Conservation (phyloP, 257 asterid genomes). For the Solanum chaucha region DNA sequence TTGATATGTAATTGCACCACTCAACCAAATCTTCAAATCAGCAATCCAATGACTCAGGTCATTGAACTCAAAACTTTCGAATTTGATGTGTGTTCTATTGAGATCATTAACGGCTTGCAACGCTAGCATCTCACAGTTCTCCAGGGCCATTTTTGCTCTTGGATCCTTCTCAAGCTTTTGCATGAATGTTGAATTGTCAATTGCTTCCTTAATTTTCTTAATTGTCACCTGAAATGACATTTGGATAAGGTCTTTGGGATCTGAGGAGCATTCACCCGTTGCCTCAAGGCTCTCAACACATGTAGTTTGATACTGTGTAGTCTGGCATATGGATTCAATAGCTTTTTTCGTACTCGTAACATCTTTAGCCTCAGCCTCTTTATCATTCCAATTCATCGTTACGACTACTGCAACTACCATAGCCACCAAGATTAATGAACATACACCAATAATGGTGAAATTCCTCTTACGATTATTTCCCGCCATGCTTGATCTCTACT, state of each 20-base stretch:
- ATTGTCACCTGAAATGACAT: conserved; percentile 40
- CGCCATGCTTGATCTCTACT: conserved; percentile 25
- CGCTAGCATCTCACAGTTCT: conserved; percentile 44
- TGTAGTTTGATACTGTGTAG: conserved; percentile 50
- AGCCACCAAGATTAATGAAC: conserved; percentile 41
- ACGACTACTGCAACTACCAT: conserved; percentile 44
- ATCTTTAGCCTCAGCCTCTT: background rate
- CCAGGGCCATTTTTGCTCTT: conserved; percentile 36
- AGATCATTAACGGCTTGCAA: conserved; percentile 41
- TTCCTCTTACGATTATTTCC: conserved; percentile 31
- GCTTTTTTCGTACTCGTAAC: conserved; percentile 37
- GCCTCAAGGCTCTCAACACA: conserved; percentile 40
- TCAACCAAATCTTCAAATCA: conserved; percentile 68
- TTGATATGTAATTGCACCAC: conserved; percentile 72
- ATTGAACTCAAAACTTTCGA: conserved; percentile 35
- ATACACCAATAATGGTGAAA: conserved; percentile 15
- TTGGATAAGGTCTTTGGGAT: conserved; percentile 61
- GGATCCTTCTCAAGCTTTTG: conserved; percentile 30
- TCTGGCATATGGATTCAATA: conserved; percentile 41
- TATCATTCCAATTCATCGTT: background rate
- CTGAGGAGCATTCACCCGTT: conserved; percentile 25
- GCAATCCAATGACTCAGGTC: conserved; percentile 28
- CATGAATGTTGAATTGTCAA: conserved; percentile 29
- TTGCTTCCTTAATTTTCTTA: conserved; percentile 19
- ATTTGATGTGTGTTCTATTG: conserved; percentile 30